Evolutionary conservation across 805 yeast species (phyloP).

Genomic region (Hyphopichia homilentoma): DNA sequence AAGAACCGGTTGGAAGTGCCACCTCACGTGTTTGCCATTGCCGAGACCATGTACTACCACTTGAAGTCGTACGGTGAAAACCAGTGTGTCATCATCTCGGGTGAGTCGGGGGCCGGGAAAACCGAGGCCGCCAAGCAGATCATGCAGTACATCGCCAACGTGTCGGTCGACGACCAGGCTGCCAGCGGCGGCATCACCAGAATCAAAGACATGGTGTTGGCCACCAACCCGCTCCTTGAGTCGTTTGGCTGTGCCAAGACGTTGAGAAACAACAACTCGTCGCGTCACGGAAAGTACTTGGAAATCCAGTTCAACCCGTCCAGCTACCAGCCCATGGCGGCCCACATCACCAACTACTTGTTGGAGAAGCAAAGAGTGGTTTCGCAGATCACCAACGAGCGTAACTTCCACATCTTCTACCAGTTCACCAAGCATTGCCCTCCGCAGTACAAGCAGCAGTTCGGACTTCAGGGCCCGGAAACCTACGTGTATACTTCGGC

Average conservation of each 20-base stretch:
- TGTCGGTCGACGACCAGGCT: constrained; percentile 52
- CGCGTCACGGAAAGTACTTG: constrained; percentile 89
- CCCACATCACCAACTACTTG: constrained; percentile 91
- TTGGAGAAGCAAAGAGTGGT: constrained; percentile 96
- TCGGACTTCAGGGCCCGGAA: constrained; percentile 93
- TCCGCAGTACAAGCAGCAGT: constrained; percentile 74
- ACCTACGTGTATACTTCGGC: constrained; percentile 85
- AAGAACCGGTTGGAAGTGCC: constrained; percentile 94
- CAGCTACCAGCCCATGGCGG: constrained; percentile 86
- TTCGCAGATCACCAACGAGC: constrained; percentile 86
- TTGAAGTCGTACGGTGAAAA: constrained; percentile 90
- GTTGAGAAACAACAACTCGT: constrained; percentile 80
- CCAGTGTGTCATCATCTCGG: constrained; percentile 96
- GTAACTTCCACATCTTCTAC: constrained; percentile 96
- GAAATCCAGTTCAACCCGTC: constrained; percentile 78
- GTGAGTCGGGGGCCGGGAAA: constrained; percentile 97
- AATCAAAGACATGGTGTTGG: constrained; percentile 95
- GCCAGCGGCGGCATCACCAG: constrained; percentile 69
- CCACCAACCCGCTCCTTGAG: constrained; percentile 90
- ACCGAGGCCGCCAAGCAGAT: constrained; percentile 97
- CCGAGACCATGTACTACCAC: constrained; percentile 94
- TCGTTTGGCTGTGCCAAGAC: constrained; percentile 95
- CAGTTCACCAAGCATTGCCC: constrained; percentile 92
- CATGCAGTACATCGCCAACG: constrained; percentile 94
- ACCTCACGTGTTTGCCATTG: constrained; percentile 97